Evolutionary conservation across 106 monocot genomes (phyloP).

Genomic region (Dioscorea alata): DNA sequence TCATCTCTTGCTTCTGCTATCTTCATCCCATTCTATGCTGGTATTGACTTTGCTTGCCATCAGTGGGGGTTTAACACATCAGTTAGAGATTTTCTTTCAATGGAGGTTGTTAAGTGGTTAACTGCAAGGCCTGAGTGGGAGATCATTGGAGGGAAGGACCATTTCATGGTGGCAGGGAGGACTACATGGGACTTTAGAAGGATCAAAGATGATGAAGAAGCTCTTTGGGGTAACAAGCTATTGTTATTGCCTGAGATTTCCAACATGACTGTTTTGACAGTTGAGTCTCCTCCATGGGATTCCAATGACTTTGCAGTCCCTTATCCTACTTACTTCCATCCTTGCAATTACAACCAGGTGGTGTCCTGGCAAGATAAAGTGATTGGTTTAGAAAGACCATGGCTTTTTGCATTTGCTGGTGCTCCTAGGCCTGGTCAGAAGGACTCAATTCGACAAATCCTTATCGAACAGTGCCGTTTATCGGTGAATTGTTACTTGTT

Average conservation of each 20-base stretch:
- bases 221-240: too few species aligned
- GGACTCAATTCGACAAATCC: constrained; percentile 38
- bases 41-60: too few species aligned
- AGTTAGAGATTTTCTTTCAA: too few species aligned
- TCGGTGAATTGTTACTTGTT: too few species aligned
- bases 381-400: constrained; percentile 34
- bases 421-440: constrained; percentile 32
- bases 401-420: constrained; percentile 69
- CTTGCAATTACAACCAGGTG: constrained; percentile 35
- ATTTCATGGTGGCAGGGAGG: constrained; percentile 77
- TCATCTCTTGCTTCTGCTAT: too few species aligned
- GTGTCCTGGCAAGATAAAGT: constrained; percentile 46
- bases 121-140: constrained; percentile 56
- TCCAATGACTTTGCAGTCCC: constrained; percentile 56
- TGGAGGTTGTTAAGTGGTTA: too few species aligned
- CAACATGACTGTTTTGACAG: constrained; percentile 72
- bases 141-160: constrained; percentile 72
- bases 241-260: constrained; percentile 41
- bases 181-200: constrained; percentile 79
- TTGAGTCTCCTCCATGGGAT: constrained; percentile 72
- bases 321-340: constrained; percentile 72
- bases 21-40: too few species aligned
- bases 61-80: too few species aligned
- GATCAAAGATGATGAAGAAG: constrained; percentile 35
- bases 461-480: too few species aligned